phyloP scores from a whole-genome alignment of 805 yeast genomes.

The Starmerella floricola region DNA sequence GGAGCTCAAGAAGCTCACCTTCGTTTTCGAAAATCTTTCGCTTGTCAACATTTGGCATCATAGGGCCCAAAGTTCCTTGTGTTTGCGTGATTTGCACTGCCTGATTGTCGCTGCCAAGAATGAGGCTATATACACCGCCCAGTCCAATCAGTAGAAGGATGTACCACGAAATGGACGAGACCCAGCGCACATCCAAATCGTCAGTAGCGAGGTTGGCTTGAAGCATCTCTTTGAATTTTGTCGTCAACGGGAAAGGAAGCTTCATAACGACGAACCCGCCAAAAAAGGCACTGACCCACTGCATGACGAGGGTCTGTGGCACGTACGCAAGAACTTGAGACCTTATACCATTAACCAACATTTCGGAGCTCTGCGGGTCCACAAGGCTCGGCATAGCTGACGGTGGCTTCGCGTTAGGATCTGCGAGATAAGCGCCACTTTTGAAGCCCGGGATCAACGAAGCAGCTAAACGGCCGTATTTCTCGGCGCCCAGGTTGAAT shows the following conservation, averaged over 20 bases:
- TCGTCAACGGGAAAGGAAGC: conserved; percentile 83
- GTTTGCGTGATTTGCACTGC: conserved; percentile 29
- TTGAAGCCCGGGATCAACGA: conserved; percentile 39
- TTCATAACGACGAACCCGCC: conserved; percentile 81
- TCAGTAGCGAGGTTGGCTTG: conserved; percentile 77
- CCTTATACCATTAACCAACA: conserved; percentile 64
- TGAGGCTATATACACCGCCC: conserved; percentile 59
- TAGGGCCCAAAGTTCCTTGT: conserved; percentile 12
- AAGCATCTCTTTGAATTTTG: conserved; percentile 80
- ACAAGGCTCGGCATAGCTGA: conserved; percentile 37
- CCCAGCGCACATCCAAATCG: conserved; percentile 83
- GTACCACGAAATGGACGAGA: conserved; percentile 90
- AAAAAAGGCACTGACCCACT: conserved; percentile 89
- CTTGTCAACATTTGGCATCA: conserved; percentile 30
- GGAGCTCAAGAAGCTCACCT: conserved; percentile 61
- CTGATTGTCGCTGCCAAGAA: conserved; percentile 38
- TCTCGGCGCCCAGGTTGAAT: conserved; percentile 39
- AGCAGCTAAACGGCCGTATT: conserved; percentile 43
- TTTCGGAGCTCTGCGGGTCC: conserved; percentile 61
- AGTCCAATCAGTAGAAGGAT: conserved; percentile 78
- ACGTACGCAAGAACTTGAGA: conserved; percentile 70
- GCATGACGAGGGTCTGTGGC: conserved; percentile 90
- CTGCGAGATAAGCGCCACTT: conserved; percentile 45
- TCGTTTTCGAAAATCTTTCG: conserved; percentile 54
- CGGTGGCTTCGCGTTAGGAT: conserved; percentile 35